Evolutionary conservation across 345 rosid species (phyloP), one percentile per base, ranked within the genome.

Genomic region (Raphanus raphanistrum): DNA sequence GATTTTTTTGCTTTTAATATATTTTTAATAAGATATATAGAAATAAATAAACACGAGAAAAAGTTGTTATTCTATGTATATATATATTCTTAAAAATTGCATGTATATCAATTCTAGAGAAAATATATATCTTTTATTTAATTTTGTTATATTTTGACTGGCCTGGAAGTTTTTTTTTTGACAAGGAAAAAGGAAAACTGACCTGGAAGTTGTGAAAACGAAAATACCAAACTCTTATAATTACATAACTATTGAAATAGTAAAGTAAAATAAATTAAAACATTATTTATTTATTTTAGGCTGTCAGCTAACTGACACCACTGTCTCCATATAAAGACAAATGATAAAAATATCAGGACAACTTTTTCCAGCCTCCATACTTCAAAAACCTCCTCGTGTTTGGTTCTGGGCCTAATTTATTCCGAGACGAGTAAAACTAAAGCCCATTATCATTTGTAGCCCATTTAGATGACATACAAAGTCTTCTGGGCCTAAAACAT

Each of bases 241-340:
- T 11, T 11, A 45, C 52, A 45, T 45, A 3, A 41, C 48, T 45
- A 12, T 45, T 4, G 16, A 45, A 12, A 12, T 12, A 4, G 52
- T 12, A 45, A 45, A 45, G 52, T 45, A 45, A 45, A 43, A 43
- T 45, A 45, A 45, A 12, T 3, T 45, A 45, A 45, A 12, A 3
- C 16, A 45, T 45, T 45, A 15, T 2, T 28, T 59, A 59, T 68
- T 55, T 61, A 70, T 63, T 36, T 11, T 77, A 70, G 66, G 27
- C 29, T 77, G 80, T 70, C 80, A 77, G 80, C 28, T 63, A 36
- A 54, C 75, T 77, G 76, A 71, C 80, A 77, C 71, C 66, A 38
- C 45, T 77, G 80, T 77, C 76, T 12, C 27, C 36, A 12, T 55
- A 71, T 48, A 65, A 70, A 9, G 76, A 77, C 80, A 77, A 77